These are phyloP conservation scores for Cladosporium sp. DNA, from an alignment of 2,329 filamentous ascomycete genomes.

Conservation along the genomic window DNA sequence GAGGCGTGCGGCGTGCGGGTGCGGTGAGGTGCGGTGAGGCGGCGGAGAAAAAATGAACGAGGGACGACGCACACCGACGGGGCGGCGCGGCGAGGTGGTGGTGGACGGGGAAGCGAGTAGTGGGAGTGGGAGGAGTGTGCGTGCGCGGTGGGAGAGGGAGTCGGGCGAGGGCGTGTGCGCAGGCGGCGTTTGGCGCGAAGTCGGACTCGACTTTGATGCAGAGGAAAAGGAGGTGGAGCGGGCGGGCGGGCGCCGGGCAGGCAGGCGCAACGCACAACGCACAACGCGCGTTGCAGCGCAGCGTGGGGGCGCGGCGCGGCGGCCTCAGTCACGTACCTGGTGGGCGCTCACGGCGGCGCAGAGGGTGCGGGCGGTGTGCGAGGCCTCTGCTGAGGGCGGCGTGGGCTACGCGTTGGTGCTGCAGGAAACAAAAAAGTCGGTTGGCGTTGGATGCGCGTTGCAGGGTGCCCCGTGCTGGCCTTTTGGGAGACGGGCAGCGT, in stretches of 20 bases:
- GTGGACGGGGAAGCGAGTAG: neutral
- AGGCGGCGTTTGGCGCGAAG: neutral
- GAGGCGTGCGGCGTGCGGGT: neutral
- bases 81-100: neutral
- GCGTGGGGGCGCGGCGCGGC: neutral
- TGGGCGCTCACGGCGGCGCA: no score
- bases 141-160: neutral
- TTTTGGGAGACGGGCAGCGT: neutral
- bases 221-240: constrained; percentile 6
- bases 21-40: neutral
- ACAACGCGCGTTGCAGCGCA: neutral
- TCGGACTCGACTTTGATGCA: constrained; percentile 9
- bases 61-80: neutral
- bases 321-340: constrained; percentile 1
- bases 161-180: neutral
- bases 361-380: neutral
- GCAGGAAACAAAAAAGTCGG: constrained; percentile 4
- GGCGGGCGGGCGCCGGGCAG: neutral
- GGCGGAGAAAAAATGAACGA: neutral
- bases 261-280: neutral
- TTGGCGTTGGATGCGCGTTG: constrained; percentile 3
- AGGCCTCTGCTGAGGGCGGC: neutral
- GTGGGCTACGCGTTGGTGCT: constrained; percentile 1
- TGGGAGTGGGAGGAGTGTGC: neutral
- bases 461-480: constrained; percentile 4